Evolutionary conservation across 116 monocot genomes (phyloP), one percentile per base, ranked within the genome.

Genomic region (Trichopus zeylanicus): DNA sequence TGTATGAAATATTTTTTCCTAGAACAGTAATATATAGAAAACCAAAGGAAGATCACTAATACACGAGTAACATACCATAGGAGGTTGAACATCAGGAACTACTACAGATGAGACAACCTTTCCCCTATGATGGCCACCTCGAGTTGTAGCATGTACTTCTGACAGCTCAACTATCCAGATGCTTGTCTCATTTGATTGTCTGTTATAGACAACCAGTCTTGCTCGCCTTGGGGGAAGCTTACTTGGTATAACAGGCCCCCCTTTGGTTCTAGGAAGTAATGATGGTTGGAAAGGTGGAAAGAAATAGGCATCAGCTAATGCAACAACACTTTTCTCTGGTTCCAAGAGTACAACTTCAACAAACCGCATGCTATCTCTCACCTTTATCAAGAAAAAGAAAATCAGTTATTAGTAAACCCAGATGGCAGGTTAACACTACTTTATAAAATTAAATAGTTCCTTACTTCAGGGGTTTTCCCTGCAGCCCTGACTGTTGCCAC

Each of bases 261-360:
- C 87, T 72, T 95, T 89, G 15, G 79, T 81, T 70, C 73, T 89
- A 20, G 95, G 86, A 22, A 95, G 70, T 29, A 95, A 62, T 27
- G 95, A 95, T 57, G 95, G 87, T 73, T 95, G 95, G 69, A 95
- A 95, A 55, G 95, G 95, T 20, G 95, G 95, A 57, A 95, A 95
- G 52, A 90, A 95, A 59, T 95, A 95, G 24, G 95, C 95, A 77
- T 95, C 95, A 39, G 95, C 95, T 56, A 95, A 77, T 33, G 95
- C 95, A 24, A 95, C 95, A 57, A 95, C 69, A 38, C 51, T 70
- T 53, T 90, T 95, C 20, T 89, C 95, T 37, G 90, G 90, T 52
- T 95, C 95, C 71, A 87, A 30, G 29, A 95, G 72, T 61, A 90
- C 95, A 28, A 79, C 90, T 70, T 95, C 95, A 34, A 90, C 72